A percentile compares a stretch with the other conserved stretches of the same genome.
Evolutionary conservation across 768 basidiomycete genomes (phyloP).

Genomic region (Pulveroboletus frians): DNA sequence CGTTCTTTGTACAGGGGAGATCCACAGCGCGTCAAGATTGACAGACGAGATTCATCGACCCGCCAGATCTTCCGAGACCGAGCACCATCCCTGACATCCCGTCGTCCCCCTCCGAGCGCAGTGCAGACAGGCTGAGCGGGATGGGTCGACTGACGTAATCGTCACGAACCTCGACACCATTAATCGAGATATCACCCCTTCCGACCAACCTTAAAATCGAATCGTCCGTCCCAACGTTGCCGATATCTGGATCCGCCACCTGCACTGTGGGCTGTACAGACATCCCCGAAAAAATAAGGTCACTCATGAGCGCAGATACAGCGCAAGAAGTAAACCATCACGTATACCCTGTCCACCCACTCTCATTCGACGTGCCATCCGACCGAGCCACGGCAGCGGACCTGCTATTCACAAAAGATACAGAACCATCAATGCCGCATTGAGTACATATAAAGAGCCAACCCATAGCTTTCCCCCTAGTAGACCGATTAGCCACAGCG

Average conservation of each 20-base stretch:
- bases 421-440: constrained; percentile 10
- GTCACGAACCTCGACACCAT: no score
- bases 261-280: no score
- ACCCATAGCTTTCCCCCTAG: constrained; percentile 12
- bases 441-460: constrained; percentile 21
- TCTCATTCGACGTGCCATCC: no score
- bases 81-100: constrained; percentile 1
- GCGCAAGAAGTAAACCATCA: no score
- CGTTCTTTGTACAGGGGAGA: constrained; percentile 10
- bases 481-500: no score
- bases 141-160: no score
- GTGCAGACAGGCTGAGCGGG: no score
- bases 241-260: constrained; percentile 5
- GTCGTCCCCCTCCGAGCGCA: constrained; percentile 1
- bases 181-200: no score
- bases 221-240: background rate
- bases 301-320: no score
- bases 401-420: constrained; percentile 26
- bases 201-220: constrained; percentile 18
- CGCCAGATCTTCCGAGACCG: constrained; percentile 18
- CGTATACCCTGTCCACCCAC: no score
- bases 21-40: constrained; percentile 23
- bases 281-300: no score
- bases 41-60: constrained; percentile 21
- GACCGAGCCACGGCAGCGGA: constrained; percentile 5